Conservation (phyloP, 495 filamentous ascomycete species). For the Aspergillus ostianus region DNA sequence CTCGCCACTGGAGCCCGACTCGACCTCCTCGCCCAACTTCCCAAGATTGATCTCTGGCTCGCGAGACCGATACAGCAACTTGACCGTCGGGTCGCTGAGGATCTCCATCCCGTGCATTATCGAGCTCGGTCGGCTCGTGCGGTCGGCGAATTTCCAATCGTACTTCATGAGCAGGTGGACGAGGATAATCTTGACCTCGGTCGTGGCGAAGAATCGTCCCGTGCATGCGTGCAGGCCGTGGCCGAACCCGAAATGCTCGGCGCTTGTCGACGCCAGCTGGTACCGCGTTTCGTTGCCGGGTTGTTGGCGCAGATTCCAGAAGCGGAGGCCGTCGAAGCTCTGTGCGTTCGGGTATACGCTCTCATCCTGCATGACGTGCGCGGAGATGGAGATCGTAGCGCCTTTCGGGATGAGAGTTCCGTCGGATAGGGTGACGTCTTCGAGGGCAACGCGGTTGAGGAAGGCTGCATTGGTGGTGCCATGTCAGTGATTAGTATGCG, state of each 20-base stretch:
- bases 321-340: slow-evolving; percentile 48
- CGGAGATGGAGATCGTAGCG: slow-evolving; percentile 34
- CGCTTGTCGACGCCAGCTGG: slow-evolving; percentile 46
- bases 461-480: slow-evolving; percentile 25
- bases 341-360: slow-evolving; percentile 41
- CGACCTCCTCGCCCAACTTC: slow-evolving; percentile 21
- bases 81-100: slow-evolving; percentile 29
- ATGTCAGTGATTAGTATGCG: background rate
- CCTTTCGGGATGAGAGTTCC: slow-evolving; percentile 36
- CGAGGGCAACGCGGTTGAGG: slow-evolving; percentile 40
- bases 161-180: slow-evolving; percentile 52
- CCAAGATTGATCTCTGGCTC: slow-evolving; percentile 30
- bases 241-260: slow-evolving; percentile 46
- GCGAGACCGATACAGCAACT: slow-evolving; percentile 30
- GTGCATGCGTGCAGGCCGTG: slow-evolving; percentile 55
- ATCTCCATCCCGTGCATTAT: slow-evolving; percentile 28
- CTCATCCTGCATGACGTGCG: slow-evolving; percentile 36
- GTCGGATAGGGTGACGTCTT: slow-evolving; percentile 33
- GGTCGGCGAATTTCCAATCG: slow-evolving; percentile 47
- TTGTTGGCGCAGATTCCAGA: slow-evolving; percentile 41
- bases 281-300: slow-evolving; percentile 40
- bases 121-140: slow-evolving; percentile 21
- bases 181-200: slow-evolving; percentile 47
- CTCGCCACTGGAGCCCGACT: background rate
- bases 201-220: slow-evolving; percentile 52